A percentile compares a stretch with the other conserved stretches of the same genome.
Conservation (phyloP, 345 rosid genomes). For the Populus alba region DNA sequence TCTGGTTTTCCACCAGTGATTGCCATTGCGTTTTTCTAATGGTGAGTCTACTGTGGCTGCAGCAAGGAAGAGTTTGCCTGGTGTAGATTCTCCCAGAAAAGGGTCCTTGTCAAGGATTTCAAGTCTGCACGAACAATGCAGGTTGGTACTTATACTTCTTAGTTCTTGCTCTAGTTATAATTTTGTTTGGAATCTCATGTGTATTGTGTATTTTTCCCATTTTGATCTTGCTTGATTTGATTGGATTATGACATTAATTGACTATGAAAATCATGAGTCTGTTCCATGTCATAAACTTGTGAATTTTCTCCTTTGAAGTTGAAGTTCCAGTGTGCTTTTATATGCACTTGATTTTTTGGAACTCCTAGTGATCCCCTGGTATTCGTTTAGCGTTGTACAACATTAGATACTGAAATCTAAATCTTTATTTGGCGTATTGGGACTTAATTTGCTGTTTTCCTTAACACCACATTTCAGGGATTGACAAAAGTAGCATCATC, state of each 20-base stretch:
- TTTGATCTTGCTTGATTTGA: not conserved
- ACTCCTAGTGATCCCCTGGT: not conserved
- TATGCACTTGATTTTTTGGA: not conserved
- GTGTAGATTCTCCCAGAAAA: slow-evolving; percentile 41
- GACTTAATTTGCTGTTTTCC: too few species aligned
- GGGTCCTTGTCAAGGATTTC: slow-evolving; percentile 46
- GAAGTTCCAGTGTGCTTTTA: not conserved
- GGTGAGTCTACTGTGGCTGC: slow-evolving; percentile 33
- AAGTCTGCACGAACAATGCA: slow-evolving; percentile 78
- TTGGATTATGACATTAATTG: not conserved
- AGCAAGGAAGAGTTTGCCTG: slow-evolving; percentile 27
- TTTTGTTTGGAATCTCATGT: not conserved
- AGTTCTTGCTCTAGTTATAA: not conserved
- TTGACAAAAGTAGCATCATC: too few species aligned
- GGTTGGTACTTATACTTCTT: slow-evolving; percentile 24
- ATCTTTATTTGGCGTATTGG: not conserved
- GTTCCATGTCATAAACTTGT: not conserved
- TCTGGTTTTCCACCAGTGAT: slow-evolving; percentile 21
- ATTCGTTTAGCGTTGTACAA: not conserved
- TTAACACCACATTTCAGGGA: too few species aligned
- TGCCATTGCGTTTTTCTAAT: slow-evolving; percentile 49
- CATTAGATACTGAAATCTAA: not conserved
- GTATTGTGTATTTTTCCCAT: not conserved
- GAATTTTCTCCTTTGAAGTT: not conserved
- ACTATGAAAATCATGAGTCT: not conserved